Evolutionary conservation across 1,284 basidiomycete genomes (phyloP), one percentile per base, ranked within the genome.

Genomic region (Vanrija pseudolonga): DNA sequence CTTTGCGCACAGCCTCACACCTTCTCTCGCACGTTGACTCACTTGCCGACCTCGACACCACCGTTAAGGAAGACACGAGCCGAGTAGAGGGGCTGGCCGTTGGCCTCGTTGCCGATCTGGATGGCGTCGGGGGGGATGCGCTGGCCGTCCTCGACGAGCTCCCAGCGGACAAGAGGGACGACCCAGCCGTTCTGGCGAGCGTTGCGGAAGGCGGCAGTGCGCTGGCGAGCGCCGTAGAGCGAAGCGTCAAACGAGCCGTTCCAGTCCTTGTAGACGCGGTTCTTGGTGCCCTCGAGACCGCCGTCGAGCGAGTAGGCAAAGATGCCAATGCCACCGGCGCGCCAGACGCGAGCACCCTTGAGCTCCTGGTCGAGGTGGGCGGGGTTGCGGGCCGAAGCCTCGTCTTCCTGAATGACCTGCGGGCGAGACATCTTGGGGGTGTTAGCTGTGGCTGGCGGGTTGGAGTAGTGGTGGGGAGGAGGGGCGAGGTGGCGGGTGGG

Each of bases 201-300:
- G 4, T 53, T 37, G 17, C 48, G 53, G 51, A 72, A 73, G 17
- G 62, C 61, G 5, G 60, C 83, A 14, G 79, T 84, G n/a, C 80
- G 88, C 20, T 83, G 85, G 7, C 78, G 87, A 20, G 80, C 85
- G 17, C 84, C 80, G 4, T 84, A 85, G 58, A 84, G 82, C 70
- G 84, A 87, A 66, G 87, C 87, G 17, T 61, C 59, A 12, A 32
- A 32, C 26, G 54, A 49, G 6, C 62, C 61, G 44, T 67, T 43
- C 4, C 47, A 19, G 4, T 47, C 40, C 19, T 42, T 20, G 59
- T 60, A 72, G n/a, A 65, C 55, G 36, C 56, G 55, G 48, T 50
- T 57, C 60, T 71, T 69, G 22, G 39, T 47, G 42, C 59, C 51
- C 47, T 74, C 69, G 14, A 51, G 37, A 24, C 55, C 26, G 36